phyloP scores from a whole-genome alignment of 208 protist genomes.

The Leishmania turanica region DNA sequence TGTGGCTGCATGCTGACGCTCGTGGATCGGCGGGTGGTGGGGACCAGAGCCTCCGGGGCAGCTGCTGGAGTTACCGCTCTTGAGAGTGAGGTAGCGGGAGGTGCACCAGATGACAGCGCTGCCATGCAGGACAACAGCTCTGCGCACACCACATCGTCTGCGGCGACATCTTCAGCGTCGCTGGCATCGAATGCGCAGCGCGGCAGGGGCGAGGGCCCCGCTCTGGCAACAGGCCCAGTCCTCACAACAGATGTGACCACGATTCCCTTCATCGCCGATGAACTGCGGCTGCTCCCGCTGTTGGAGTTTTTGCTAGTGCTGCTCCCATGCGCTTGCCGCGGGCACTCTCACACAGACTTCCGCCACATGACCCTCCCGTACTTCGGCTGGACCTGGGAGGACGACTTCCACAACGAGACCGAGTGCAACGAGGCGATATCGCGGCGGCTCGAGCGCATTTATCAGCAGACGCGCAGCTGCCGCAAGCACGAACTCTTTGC shows the following conservation, averaged over 20 bases:
- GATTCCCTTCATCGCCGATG: constrained; percentile 66
- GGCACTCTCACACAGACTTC: constrained; percentile 45
- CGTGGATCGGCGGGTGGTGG: constrained; percentile 16
- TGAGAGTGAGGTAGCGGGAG: not conserved
- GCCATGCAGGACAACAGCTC: not conserved
- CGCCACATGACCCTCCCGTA: constrained; percentile 61
- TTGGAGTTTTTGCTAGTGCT: constrained; percentile 76
- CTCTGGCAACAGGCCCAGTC: constrained; percentile 14
- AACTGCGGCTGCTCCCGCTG: constrained; percentile 57
- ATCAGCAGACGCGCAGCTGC: constrained; percentile 48
- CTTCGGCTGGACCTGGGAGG: constrained; percentile 80
- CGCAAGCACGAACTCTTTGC: constrained; percentile 18
- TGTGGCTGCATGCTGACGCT: constrained; percentile 35
- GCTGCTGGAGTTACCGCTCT: not conserved
- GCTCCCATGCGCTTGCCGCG: constrained; percentile 37
- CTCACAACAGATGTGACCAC: constrained; percentile 40
- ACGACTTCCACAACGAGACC: constrained; percentile 81
- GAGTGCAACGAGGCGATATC: constrained; percentile 62
- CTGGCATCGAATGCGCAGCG: not conserved
- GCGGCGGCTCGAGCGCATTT: constrained; percentile 59
- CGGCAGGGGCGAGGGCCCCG: not conserved
- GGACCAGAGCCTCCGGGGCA: not conserved
- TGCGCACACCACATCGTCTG: not conserved
- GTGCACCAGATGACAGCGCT: not conserved
- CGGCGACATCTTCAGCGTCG: not conserved